Conservation (phyloP, 1,284 basidiomycete species). For the Pterula multifida region DNA sequence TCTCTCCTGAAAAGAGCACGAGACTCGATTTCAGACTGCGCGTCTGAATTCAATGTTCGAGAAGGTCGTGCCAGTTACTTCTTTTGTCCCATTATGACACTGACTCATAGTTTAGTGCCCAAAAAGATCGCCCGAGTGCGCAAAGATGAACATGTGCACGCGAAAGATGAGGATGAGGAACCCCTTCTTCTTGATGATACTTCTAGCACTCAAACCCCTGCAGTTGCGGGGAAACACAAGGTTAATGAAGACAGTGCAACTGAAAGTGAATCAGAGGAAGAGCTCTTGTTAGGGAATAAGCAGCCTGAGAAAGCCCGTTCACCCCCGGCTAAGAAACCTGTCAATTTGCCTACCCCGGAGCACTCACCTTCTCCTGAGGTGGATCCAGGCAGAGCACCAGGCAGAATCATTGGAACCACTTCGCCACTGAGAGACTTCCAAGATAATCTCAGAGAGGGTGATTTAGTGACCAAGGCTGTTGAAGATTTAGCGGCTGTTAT, state of each 20-base stretch:
- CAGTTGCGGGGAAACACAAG: slow-evolving; percentile 13
- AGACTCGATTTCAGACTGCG: slow-evolving; percentile 48
- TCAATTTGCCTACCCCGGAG: slow-evolving; percentile 4
- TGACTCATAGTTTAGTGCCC: slow-evolving; percentile 29
- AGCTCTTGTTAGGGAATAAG: slow-evolving; percentile 15
- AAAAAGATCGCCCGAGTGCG: slow-evolving; percentile 36
- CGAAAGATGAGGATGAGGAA: slow-evolving; percentile 53
- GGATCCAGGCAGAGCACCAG: slow-evolving; percentile 31
- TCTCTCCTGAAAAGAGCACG: slow-evolving; percentile 50
- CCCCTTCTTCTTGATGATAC: slow-evolving; percentile 46
- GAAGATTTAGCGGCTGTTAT: slow-evolving; percentile 66
- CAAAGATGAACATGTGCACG: slow-evolving; percentile 49
- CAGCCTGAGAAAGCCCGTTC: slow-evolving; percentile 9
- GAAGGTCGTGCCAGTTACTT: slow-evolving; percentile 34
- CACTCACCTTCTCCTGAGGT: slow-evolving; percentile 36
- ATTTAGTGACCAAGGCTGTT: slow-evolving; percentile 73
- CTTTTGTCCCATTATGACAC: neutral
- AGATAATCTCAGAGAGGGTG: slow-evolving; percentile 55
- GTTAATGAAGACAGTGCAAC: slow-evolving; percentile 32
- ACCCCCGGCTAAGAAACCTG: slow-evolving; percentile 12
- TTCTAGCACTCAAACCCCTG: slow-evolving; percentile 17
- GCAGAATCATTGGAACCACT: slow-evolving; percentile 62
- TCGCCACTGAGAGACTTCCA: slow-evolving; percentile 69
- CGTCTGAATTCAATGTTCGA: slow-evolving; percentile 60
- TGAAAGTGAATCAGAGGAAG: slow-evolving; percentile 25